Base-by-base conservation (phyloP, 2,329 filamentous ascomycete species). In the Fusarium annulatum region DNA sequence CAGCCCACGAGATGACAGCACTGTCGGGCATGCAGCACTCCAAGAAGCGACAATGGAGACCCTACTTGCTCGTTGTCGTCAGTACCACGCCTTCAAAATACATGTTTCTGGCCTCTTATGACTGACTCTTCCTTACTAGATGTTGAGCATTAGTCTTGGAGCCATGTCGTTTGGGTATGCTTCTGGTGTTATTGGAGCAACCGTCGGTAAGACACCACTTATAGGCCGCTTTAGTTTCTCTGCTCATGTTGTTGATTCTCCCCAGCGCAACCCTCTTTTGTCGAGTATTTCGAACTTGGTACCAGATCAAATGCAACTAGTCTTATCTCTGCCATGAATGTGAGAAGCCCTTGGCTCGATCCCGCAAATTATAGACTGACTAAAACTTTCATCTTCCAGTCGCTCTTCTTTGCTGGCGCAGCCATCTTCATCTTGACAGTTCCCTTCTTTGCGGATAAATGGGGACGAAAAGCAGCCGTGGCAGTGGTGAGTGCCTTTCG, bases 141-240 rank as follows among this genome's bases (percentile, higher is more conserved):
- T 49, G 46, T 6, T 49, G 21, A 49, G 46, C 15, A 49, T 49
- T 21, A 49, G 46, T 4, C 46, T 49, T 9, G 46, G 46, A 33
- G 46, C 46, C 15, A 49, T 49, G 46, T 49, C 46, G 21, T 49
- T 49, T 49, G 46, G 46, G 7, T 49, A 49, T n/a, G 7, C 46
- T 28, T 49, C 28, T 18, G 28, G 46, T 18, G 46, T 33, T 18
- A 49, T 49, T 49, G 46, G 46, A 33, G 28, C 46, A 23, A 49
- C 46, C 21, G 5, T 18, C 12, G 28, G 46, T 18, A 23, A 49
- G 46, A 18, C 16, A 9, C 21, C 21, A 2, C 19, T 30, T 30
- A 30, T 30, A 12, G 4, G 4, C 16, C 28, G 0, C 1, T 33
- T 16, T 33, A 18, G 21, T 10, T 6, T 12, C 28, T n/a, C 5